Evolutionary conservation across 139 green algal genomes (phyloP).

Genomic region (Chlamydomonas schloesseri): DNA sequence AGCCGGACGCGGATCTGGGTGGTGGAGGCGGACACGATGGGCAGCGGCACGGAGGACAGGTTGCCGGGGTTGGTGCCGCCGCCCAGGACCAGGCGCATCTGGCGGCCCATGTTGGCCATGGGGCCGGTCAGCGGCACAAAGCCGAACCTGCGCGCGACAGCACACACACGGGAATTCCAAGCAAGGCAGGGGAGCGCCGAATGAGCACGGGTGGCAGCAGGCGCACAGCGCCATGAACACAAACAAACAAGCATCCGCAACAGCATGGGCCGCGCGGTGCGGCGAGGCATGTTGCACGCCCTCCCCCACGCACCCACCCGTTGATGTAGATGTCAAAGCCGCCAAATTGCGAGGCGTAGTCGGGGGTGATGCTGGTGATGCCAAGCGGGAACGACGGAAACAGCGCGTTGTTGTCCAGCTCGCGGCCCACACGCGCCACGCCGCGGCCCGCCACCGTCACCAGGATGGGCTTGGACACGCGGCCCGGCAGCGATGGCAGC

Average conservation of each 20-base stretch:
- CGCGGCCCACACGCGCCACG: background rate
- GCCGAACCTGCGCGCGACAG: background rate
- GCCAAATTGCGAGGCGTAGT: background rate
- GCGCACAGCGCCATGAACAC: background rate
- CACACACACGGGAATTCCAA: too few relatives aligned
- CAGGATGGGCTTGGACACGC: background rate
- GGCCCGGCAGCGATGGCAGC: background rate
- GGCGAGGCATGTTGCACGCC: too few relatives aligned
- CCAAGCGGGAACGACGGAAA: background rate
- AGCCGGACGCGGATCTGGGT: background rate
- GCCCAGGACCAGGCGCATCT: too few relatives aligned
- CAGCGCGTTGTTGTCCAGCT: background rate
- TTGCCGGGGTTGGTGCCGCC: too few relatives aligned
- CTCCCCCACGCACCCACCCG: background rate
- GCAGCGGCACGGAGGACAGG: too few relatives aligned
- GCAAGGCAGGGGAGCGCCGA: background rate
- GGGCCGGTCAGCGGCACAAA: background rate
- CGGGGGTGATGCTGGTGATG: slow-evolving; percentile 46
- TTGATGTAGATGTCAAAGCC: background rate
- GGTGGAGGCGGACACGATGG: background rate
- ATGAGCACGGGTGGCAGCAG: background rate
- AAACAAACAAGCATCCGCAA: too few relatives aligned
- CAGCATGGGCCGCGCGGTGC: too few relatives aligned
- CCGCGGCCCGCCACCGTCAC: slow-evolving; percentile 30
- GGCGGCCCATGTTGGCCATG: background rate